Percentiles rank a stretch among this genome's conserved stretches.
Evolutionary conservation across 169 alveolate genomes (phyloP).

Genomic region (Plasmodium inui): DNA sequence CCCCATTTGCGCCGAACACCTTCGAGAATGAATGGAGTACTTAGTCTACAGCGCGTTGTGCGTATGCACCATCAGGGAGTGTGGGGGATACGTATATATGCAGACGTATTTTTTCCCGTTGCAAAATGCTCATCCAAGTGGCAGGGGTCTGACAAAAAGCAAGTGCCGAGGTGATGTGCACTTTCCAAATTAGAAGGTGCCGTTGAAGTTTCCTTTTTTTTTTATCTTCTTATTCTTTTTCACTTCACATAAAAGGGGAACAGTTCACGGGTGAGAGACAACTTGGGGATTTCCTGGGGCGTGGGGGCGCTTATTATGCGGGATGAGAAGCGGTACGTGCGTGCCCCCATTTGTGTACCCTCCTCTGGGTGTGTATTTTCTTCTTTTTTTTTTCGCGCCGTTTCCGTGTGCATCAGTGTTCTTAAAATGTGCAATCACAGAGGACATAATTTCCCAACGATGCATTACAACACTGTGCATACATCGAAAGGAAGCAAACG

Average conservation of each 20-base stretch:
- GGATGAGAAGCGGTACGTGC: neutral
- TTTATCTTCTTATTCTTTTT: neutral
- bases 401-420: neutral
- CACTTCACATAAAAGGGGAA: neutral
- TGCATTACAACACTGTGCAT: neutral
- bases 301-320: neutral
- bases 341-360: neutral
- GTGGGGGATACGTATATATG: neutral
- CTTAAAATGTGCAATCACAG: neutral
- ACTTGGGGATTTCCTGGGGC: neutral
- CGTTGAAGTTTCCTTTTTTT: neutral
- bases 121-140: neutral
- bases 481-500: neutral
- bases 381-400: neutral
- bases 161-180: neutral
- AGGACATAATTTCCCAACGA: neutral
- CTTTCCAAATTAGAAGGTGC: neutral
- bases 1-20: neutral
- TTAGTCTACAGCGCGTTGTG: neutral
- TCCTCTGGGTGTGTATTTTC: neutral
- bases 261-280: neutral
- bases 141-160: neutral
- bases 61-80: neutral
- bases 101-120: neutral
- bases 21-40: neutral